Base-by-base conservation (phyloP, 495 filamentous ascomycete genomes). In the Penicillium salamii region DNA sequence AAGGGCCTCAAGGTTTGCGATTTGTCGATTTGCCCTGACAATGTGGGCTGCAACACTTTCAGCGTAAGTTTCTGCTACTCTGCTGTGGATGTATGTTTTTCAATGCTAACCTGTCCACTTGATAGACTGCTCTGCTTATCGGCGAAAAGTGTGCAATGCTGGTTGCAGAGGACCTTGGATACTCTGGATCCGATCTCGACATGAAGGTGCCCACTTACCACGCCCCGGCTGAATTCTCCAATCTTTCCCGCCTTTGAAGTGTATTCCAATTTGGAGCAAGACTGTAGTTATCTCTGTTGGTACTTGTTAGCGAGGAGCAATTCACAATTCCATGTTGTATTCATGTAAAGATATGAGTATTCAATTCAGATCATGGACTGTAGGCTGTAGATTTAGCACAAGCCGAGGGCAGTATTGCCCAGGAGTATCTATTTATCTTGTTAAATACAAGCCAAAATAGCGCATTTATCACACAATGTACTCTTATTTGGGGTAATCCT, bases 1-100 rank as follows among this genome's bases (percentile, higher is more conserved):
- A 78, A 89, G 69, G 83, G 84, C 13, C 80, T 93, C 40, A 91
- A 91, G 75, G 86, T 90, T 34, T 86, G 87, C 12, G 89, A 91
- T 68, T 70, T 91, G 41, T 84, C 79, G 19, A 90, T 91, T 65
- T 90, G 84, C 61, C 87, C 88, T 1, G 87, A 89, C 62, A 93
- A 93, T 52, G 84, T 91, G 18, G 86, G 87, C 24, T 88, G 84
- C 73, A 90, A 90, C 65, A 90, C 86, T 53, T 84, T 70, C 66
- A 81, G 73, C 48, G 68, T 70, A 55, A 47, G 67, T 61, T 3
- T 13, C 46, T n/a, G 13, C 34, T 32, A 39, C 28, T 26, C 37
- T 42, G 43, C 14, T 14, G 26, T 44, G n/a, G 15, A 9, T 13
- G 14, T 21, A 17, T 13, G 12, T 3, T 11, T 13, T 12, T 3